Evolutionary conservation across 306 rosid species (phyloP).

Genomic region (Pyrus pyrifolia): DNA sequence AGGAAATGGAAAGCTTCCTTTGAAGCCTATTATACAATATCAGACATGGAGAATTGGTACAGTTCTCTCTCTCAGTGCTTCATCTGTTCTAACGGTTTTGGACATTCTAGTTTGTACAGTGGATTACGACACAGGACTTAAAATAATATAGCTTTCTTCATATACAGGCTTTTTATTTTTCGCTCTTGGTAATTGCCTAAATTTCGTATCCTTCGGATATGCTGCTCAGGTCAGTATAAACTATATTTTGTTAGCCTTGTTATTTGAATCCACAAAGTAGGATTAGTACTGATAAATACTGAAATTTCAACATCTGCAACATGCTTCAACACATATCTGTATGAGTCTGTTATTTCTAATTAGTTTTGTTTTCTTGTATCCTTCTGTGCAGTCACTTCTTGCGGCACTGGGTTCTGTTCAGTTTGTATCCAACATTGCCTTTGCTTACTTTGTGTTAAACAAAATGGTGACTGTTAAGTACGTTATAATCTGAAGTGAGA

Average conservation of each 20-base stretch:
- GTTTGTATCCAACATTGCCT: slow-evolving; percentile 93
- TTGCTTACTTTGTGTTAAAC: slow-evolving; percentile 91
- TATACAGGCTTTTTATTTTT: slow-evolving; percentile 78
- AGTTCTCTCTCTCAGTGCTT: slow-evolving; percentile 12
- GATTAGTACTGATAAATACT: neutral
- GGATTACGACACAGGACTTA: slow-evolving; percentile 10
- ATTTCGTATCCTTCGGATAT: slow-evolving; percentile 89
- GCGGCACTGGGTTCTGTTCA: slow-evolving; percentile 98
- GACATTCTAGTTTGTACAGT: slow-evolving; percentile 5
- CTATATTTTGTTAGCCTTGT: slow-evolving; percentile 2
- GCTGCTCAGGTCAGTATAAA: slow-evolving; percentile 81
- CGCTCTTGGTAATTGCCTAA: slow-evolving; percentile 82
- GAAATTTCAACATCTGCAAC: neutral
- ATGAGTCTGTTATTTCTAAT: slow-evolving; percentile 5
- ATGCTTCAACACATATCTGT: neutral
- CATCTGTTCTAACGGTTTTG: slow-evolving; percentile 6
- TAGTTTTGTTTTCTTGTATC: neutral
- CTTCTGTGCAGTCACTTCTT: slow-evolving; percentile 75
- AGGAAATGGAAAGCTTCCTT: slow-evolving; percentile 51
- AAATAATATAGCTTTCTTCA: slow-evolving; percentile 1
- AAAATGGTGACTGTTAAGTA: slow-evolving; percentile 93
- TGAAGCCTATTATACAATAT: slow-evolving; percentile 72
- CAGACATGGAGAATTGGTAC: slow-evolving; percentile 96
- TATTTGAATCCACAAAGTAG: neutral
- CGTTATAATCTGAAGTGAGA: slow-evolving; percentile 36